These are phyloP conservation scores for Clarireedia homoeocarpa DNA, from an alignment of 2,329 filamentous ascomycete genomes.

Conservation along the genomic window DNA sequence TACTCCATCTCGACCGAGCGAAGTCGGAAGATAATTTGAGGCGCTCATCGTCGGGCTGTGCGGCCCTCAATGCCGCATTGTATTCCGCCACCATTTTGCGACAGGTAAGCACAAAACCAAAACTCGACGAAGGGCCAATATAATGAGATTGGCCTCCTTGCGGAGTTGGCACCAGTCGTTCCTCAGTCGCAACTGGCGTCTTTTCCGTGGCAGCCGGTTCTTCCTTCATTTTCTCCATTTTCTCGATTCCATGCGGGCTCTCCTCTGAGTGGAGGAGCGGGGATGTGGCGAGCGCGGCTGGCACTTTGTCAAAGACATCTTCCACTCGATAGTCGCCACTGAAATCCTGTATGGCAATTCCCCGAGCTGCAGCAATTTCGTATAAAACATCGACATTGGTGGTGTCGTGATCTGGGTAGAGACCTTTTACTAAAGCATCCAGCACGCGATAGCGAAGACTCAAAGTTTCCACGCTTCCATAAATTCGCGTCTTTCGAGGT, in stretches of 20 bases:
- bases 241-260: background rate
- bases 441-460: slow-evolving; percentile 36
- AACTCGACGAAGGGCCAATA: slow-evolving; percentile 27
- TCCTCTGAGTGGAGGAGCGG: slow-evolving; percentile 12
- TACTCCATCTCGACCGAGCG: slow-evolving; percentile 25
- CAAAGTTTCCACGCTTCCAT: slow-evolving; percentile 39
- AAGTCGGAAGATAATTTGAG: slow-evolving; percentile 23
- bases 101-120: slow-evolving; percentile 26
- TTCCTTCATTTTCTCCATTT: background rate
- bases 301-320: slow-evolving; percentile 22
- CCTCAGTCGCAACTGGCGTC: slow-evolving; percentile 13
- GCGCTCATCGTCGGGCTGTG: slow-evolving; percentile 21
- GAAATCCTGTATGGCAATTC: slow-evolving; percentile 32
- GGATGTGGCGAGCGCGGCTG: slow-evolving; percentile 13
- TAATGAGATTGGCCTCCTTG: slow-evolving; percentile 24
- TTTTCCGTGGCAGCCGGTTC: slow-evolving; percentile 5
- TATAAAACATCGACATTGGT: slow-evolving; percentile 34
- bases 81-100: slow-evolving; percentile 27
- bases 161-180: slow-evolving; percentile 24
- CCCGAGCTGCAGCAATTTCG: slow-evolving; percentile 32
- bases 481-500: slow-evolving; percentile 37
- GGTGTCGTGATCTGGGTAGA: slow-evolving; percentile 34
- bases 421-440: slow-evolving; percentile 34
- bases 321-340: slow-evolving; percentile 19
- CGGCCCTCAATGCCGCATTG: slow-evolving; percentile 17